Percentiles rank a stretch among this genome's conserved stretches.
Conservation (phyloP, 169 alveolate species). For the Cryptosporidium andersoni region DNA sequence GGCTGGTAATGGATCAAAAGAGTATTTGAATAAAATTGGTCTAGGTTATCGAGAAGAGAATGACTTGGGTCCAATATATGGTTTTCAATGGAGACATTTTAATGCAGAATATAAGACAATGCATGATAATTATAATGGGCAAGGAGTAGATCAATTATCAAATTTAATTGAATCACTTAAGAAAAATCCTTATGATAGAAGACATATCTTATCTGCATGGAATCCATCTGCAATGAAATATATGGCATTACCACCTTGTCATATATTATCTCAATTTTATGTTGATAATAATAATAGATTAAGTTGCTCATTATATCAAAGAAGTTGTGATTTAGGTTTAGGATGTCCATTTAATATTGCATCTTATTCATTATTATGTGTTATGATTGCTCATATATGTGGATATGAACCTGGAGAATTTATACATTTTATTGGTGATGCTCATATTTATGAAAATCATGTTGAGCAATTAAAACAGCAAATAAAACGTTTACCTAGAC, state of each 20-base stretch:
- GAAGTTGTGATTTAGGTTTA: constrained; percentile 97
- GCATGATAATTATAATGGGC: constrained; percentile 89
- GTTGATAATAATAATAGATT: constrained; percentile 88
- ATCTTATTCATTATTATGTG: constrained; percentile 93
- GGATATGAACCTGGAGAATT: constrained; percentile 91
- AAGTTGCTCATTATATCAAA: constrained; percentile 94
- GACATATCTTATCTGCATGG: constrained; percentile 95
- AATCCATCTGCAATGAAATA: constrained; percentile 90
- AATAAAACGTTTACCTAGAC: constrained; percentile 91
- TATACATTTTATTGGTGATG: constrained; percentile 93
- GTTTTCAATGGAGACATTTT: constrained; percentile 98
- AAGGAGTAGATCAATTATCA: constrained; percentile 94
- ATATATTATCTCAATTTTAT: constrained; percentile 93
- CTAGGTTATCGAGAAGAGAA: constrained; percentile 93
- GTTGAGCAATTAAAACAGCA: constrained; percentile 90
- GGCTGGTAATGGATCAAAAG: constrained; percentile 97
- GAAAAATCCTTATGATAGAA: constrained; percentile 92
- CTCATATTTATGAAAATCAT: constrained; percentile 95
- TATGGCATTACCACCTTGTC: constrained; percentile 99
- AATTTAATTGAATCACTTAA: constrained; percentile 86
- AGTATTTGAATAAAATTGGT: constrained; percentile 92
- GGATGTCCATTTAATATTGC: constrained; percentile 99
- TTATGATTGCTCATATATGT: constrained; percentile 94
- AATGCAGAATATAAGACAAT: constrained; percentile 92
- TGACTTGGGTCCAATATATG: constrained; percentile 95